phyloP scores from a whole-genome alignment of 2,329 filamentous ascomycete species.

The Hortaea werneckii region DNA sequence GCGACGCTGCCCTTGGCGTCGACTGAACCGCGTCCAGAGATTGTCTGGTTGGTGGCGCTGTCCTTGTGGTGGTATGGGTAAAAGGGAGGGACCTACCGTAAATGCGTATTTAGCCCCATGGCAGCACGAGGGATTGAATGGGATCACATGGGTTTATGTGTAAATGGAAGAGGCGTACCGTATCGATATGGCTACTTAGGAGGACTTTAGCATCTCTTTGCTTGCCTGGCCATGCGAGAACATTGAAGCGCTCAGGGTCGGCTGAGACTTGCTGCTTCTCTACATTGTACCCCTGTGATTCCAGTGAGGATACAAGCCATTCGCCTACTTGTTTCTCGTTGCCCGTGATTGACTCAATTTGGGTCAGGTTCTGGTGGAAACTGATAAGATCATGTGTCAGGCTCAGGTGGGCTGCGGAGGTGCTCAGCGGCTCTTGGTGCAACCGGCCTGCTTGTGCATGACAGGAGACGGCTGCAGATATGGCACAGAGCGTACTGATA shows the following conservation, averaged over 20 bases:
- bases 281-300: slow-evolving; percentile 49
- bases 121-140: not conserved
- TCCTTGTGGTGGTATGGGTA: slow-evolving; percentile 53
- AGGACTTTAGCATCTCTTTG: slow-evolving; percentile 48
- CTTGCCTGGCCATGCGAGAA: slow-evolving; percentile 55
- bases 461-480: not conserved
- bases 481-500: not conserved
- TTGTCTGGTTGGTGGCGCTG: slow-evolving; percentile 20
- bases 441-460: not conserved
- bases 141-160: not conserved
- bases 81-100: slow-evolving; percentile 51
- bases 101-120: not conserved
- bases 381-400: slow-evolving; percentile 47
- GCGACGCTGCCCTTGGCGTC: slow-evolving; percentile 53
- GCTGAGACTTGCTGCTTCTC: slow-evolving; percentile 45
- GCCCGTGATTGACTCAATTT: slow-evolving; percentile 60
- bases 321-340: slow-evolving; percentile 58
- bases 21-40: slow-evolving; percentile 61
- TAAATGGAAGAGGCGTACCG: slow-evolving; percentile 32
- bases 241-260: slow-evolving; percentile 53
- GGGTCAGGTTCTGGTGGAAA: slow-evolving; percentile 65
- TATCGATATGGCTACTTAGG: slow-evolving; percentile 76
- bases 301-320: slow-evolving; percentile 59
- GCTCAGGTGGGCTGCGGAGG: slow-evolving; percentile 9
- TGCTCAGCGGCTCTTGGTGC: not conserved